Percentiles rank a stretch among this genome's conserved stretches.
These are phyloP conservation scores for Aureobasidium sp. DNA, from an alignment of 2,329 filamentous ascomycete species.

Conservation along the genomic window DNA sequence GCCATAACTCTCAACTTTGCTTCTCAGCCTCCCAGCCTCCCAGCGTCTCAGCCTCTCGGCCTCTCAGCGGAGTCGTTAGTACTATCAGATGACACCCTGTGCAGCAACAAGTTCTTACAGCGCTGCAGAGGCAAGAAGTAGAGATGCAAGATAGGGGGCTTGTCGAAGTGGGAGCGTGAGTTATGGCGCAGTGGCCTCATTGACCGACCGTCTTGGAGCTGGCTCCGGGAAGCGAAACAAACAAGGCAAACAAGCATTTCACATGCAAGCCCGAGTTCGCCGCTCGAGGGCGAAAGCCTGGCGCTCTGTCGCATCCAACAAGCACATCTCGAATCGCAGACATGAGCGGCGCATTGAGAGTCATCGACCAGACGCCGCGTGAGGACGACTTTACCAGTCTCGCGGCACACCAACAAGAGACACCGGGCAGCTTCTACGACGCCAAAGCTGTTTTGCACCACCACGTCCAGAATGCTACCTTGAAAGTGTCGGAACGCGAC, in stretches of 20 bases:
- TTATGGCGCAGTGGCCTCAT: too few relatives aligned
- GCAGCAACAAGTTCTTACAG: too few relatives aligned
- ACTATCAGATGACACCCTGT: too few relatives aligned
- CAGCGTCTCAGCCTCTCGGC: too few relatives aligned
- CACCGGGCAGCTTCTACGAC: constrained; percentile 64
- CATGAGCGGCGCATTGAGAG: constrained; percentile 24
- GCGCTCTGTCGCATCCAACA: neutral
- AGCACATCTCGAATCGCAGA: neutral
- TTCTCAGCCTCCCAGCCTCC: too few relatives aligned
- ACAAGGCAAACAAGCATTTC: constrained; percentile 7
- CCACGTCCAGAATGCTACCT: constrained; percentile 50
- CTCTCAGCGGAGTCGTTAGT: too few relatives aligned
- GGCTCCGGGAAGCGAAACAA: neutral
- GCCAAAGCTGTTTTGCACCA: constrained; percentile 66
- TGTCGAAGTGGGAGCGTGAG: too few relatives aligned
- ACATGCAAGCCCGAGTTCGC: neutral
- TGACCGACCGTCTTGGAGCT: neutral
- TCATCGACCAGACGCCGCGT: constrained; percentile 52
- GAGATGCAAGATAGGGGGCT: too few relatives aligned
- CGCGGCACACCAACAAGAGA: constrained; percentile 63
- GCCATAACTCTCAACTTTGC: too few relatives aligned
- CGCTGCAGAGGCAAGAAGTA: too few relatives aligned
- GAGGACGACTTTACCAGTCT: constrained; percentile 57
- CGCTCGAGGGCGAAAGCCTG: neutral
- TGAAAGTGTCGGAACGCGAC: constrained; percentile 52